A percentile compares a stretch with the other conserved stretches of the same genome.
phyloP scores from a whole-genome alignment of 495 filamentous ascomycete genomes.

The Choiromyces venosus region DNA sequence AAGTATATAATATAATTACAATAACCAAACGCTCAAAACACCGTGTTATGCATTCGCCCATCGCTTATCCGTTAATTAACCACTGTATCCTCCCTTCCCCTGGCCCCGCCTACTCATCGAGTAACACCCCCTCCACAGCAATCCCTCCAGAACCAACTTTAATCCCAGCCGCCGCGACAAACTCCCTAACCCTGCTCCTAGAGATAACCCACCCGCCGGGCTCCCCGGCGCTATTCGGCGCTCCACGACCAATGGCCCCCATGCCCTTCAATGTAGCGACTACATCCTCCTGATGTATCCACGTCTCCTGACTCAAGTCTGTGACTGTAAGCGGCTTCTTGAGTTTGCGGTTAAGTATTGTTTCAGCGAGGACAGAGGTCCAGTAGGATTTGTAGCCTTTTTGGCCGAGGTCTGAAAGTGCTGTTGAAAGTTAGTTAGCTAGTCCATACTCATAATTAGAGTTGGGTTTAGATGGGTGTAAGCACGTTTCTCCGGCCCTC shows the following conservation, averaged over 20 bases:
- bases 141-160: not conserved
- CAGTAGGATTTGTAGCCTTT: conserved; percentile 39
- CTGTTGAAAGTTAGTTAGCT: conserved; percentile 18
- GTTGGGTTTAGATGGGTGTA: not conserved
- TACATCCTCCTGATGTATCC: conserved; percentile 38
- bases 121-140: not conserved
- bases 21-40: not conserved
- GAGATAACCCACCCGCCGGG: not conserved
- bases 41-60: not conserved
- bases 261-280: conserved; percentile 27
- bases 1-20: not conserved
- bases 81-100: not conserved
- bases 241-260: conserved; percentile 25
- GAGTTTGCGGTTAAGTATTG: conserved; percentile 17
- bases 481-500: conserved; percentile 73
- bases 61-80: not conserved
- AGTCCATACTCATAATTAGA: not conserved
- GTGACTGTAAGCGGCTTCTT: conserved; percentile 22
- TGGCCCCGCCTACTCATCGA: not conserved
- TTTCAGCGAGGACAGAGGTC: conserved; percentile 22
- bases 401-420: conserved; percentile 36
- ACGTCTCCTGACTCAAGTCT: conserved; percentile 34
- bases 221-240: not conserved
- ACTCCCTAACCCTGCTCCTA: not conserved
- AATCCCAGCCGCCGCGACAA: not conserved